Evolutionary conservation across 441 rosid genomes (phyloP), one percentile per base, ranked within the genome.

Genomic region (Gossypium lobatum): DNA sequence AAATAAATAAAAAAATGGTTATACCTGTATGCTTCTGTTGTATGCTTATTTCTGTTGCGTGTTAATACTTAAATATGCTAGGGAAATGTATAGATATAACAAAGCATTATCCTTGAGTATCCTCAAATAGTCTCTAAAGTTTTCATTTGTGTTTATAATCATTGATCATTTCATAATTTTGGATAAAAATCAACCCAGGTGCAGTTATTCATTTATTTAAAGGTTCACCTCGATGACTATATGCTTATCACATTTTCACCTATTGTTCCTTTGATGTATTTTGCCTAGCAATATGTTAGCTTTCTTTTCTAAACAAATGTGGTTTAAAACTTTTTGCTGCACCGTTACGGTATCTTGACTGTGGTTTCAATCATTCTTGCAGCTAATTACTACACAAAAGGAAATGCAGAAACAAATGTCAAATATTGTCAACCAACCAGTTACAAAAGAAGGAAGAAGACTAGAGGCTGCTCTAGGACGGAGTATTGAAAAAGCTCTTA

Each of bases 361-460:
- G 37, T 48, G 45, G n/a, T 58, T 73, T 70, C 52, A 65, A 31
- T 80, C 59, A 34, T 61, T 78, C 62, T 77, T 76, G 74, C 14
- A 79, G 99, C 52, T 91, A 73, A 52, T 89, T 81, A 79, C 70
- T 66, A 78, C 79, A 71, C 97, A 89, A 80, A 95, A 88, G 82
- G 99, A 93, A 78, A 82, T 88, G 94, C 93, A 90, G 86, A 93
- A 83, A 77, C 98, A 93, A 78, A 81, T 91, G 83, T 77, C 81
- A 17, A 85, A 73, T 72, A 80, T 85, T 78, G 85, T 89, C 70
- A 82, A 74, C 70, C 79, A 79, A 55, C 88, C 93, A 2, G 80
- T 89, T 53, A 74, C 85, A 46, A 90, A 90, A 85, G 98, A 95
- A 83, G 86, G 93, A 70, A 91, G 83, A 88, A 86, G 95, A 75